Percentiles rank a stretch among this genome's conserved stretches.
phyloP scores from a whole-genome alignment of 2,329 filamentous ascomycete genomes.

The Zelopaecilomyces penicillatus region DNA sequence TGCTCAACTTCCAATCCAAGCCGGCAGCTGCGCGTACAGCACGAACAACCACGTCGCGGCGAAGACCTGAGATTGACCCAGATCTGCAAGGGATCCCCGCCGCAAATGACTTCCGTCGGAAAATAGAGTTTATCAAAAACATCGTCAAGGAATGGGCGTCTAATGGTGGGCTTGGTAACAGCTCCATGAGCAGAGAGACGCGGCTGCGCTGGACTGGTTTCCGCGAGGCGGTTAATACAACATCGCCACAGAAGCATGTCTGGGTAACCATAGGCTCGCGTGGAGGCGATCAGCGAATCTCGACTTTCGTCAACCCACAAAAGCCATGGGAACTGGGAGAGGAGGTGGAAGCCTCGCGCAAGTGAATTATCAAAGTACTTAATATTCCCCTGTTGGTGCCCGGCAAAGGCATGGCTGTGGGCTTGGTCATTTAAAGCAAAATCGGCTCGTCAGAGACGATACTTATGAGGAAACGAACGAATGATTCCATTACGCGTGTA shows the following conservation, averaged over 20 bases:
- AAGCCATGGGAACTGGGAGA: conserved; percentile 45
- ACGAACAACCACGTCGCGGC: conserved; percentile 38
- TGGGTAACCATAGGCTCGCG: conserved; percentile 62
- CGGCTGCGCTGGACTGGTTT: conserved; percentile 51
- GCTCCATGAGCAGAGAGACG: conserved; percentile 45
- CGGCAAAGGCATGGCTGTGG: too few relatives aligned
- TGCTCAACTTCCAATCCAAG: conserved; percentile 58
- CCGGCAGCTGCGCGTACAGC: conserved; percentile 31
- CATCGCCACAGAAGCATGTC: conserved; percentile 52
- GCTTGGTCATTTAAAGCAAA: too few relatives aligned
- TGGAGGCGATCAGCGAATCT: conserved; percentile 48
- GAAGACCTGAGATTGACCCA: conserved; percentile 51
- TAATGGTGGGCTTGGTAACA: conserved; percentile 63
- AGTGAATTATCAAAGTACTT: conserved; percentile 12
- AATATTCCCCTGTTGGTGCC: not conserved
- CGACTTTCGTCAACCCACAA: conserved; percentile 47
- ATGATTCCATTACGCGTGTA: too few relatives aligned
- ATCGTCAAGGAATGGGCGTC: conserved; percentile 63
- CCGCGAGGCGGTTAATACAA: conserved; percentile 45
- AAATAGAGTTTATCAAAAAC: conserved; percentile 63
- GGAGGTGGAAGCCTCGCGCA: conserved; percentile 37
- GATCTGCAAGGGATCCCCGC: conserved; percentile 56
- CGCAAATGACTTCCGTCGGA: conserved; percentile 64
- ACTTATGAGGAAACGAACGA: too few relatives aligned
- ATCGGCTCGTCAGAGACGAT: too few relatives aligned